A percentile compares a stretch with the other conserved stretches of the same genome.
These are phyloP conservation scores for Metarhizium humberi DNA, from an alignment of 2,329 filamentous ascomycete species.

Conservation along the genomic window DNA sequence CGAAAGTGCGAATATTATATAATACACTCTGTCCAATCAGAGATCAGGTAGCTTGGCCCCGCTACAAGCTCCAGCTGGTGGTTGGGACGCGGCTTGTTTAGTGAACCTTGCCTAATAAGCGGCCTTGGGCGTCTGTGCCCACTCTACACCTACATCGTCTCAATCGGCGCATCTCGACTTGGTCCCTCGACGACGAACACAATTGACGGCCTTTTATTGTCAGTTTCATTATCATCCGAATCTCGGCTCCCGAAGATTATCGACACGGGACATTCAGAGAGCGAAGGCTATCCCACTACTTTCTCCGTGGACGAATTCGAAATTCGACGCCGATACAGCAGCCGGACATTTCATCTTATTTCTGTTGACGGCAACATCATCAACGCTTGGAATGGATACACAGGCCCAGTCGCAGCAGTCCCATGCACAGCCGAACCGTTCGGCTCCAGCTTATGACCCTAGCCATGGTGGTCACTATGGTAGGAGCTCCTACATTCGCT, in stretches of 20 bases:
- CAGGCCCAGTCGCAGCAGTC: slow-evolving; percentile 39
- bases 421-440: slow-evolving; percentile 47
- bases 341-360: background rate
- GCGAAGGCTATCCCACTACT: background rate
- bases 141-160: background rate
- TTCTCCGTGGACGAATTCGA: background rate
- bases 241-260: background rate
- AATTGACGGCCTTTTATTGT: background rate
- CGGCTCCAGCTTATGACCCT: slow-evolving; percentile 62
- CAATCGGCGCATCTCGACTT: background rate
- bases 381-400: slow-evolving; percentile 23
- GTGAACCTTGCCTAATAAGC: background rate
- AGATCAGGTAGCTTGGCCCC: background rate
- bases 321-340: background rate
- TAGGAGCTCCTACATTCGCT: slow-evolving; percentile 29
- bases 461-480: slow-evolving; percentile 70
- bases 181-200: background rate
- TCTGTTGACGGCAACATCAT: background rate
- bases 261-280: background rate
- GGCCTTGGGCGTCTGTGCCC: background rate
- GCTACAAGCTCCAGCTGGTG: background rate
- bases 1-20: background rate
- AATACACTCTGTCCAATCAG: background rate
- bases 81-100: background rate
- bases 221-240: background rate